Percentiles rank a stretch among this genome's conserved stretches.
Evolutionary conservation across 768 basidiomycete genomes (phyloP).

Genomic region (Lactarius pseudohatsudake): DNA sequence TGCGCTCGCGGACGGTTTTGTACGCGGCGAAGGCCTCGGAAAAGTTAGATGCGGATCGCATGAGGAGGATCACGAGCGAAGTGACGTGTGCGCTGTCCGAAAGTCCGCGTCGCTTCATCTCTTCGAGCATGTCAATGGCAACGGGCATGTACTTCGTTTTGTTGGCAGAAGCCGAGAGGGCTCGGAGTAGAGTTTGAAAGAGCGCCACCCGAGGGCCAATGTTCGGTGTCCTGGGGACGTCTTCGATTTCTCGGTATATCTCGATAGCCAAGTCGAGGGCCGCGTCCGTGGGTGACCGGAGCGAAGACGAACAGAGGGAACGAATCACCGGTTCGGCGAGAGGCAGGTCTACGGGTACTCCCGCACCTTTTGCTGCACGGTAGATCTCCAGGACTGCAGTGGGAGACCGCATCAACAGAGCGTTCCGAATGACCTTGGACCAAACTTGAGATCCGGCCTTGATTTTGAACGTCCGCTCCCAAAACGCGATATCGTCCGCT

Average conservation of each 20-base stretch:
- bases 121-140: conserved; percentile 54
- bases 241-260: conserved; percentile 49
- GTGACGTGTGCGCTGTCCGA: conserved; percentile 47
- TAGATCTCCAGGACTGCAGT: conserved; percentile 51
- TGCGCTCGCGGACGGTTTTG: conserved; percentile 38
- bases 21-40: conserved; percentile 68
- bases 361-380: conserved; percentile 42
- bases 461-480: conserved; percentile 44
- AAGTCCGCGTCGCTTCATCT: conserved; percentile 60
- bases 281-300: conserved; percentile 40
- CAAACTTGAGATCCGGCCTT: conserved; percentile 49
- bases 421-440: conserved; percentile 55
- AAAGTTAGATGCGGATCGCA: conserved; percentile 56
- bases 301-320: conserved; percentile 44
- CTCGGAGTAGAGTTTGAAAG: conserved; percentile 46
- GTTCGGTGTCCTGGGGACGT: not conserved
- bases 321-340: conserved; percentile 58
- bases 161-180: conserved; percentile 42
- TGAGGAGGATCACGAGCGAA: conserved; percentile 60
- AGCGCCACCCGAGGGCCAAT: conserved; percentile 38
- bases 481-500: conserved; percentile 28
- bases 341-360: conserved; percentile 48
- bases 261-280: conserved; percentile 53
- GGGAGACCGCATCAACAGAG: conserved; percentile 41
- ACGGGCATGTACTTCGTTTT: conserved; percentile 48